Base-by-base conservation (phyloP, 768 basidiomycete species). In the Dentipellis fragilis region DNA sequence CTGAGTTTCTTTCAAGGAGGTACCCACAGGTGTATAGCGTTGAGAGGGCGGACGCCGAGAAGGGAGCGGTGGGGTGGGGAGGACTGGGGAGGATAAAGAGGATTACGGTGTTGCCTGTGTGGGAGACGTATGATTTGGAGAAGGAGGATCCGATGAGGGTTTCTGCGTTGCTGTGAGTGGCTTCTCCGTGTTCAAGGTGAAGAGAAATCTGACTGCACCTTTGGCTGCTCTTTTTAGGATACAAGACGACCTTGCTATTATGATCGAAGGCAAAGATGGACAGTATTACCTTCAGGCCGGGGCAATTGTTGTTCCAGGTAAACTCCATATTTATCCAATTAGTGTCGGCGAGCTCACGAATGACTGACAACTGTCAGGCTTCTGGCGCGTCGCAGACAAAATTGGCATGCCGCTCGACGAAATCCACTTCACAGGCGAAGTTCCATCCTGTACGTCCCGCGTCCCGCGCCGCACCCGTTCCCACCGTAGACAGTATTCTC, bases 361-460 rank as follows among this genome's bases (percentile, higher is more conserved):
- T 19, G n/a, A 35, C 6, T 29, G 21, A 19, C 6, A n/a, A 36
- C 49, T n/a, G 36, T 39, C 63, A 86, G 88, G 88, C 22, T 83
- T 80, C 58, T 89, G 88, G 89, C 76, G 87, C 16, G 74, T 89
- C 70, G 66, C 76, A 59, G 87, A 89, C 68, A 89, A 89, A 70
- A 79, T 87, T 54, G 89, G 87, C 7, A 71, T 83, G 62, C 73
- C 81, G 19, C 70, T 89, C 38, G 82, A 87, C 54, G 81, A 87
- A 54, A 88, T 89, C 45, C 87, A 90, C 68, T 68, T 72, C 54
- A 73, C 75, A 23, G 87, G 89, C 23, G 72, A 83, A 63, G 88
- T 89, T 39, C 85, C 87, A 16, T 80, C 80, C 67, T 88, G 86
- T 85, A 67, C 65, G 83, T 61, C 19, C 23, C 14, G n/a, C n/a